phyloP scores from a whole-genome alignment of 202 grass and related monocot species.

The Thinopyrum obtusiflorum region DNA sequence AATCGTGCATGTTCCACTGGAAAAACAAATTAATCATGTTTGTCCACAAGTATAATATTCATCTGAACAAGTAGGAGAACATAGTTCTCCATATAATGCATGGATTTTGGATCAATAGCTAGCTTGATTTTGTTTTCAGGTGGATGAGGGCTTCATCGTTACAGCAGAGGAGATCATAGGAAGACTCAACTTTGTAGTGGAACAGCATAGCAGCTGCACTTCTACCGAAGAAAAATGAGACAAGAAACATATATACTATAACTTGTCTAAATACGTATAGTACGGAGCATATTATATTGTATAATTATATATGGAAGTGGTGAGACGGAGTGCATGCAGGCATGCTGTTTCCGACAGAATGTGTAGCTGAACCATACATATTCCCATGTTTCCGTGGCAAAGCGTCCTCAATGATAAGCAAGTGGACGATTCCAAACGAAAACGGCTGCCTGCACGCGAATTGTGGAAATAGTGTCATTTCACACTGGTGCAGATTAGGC shows the following conservation, averaged over 20 bases:
- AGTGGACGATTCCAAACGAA: not conserved
- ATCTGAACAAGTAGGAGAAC: no score
- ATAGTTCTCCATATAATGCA: no score
- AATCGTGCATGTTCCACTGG: not conserved
- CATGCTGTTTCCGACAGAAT: not conserved
- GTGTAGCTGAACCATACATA: not conserved
- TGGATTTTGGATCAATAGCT: not conserved
- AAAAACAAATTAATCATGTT: no score
- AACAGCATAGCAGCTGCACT: not conserved
- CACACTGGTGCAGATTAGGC: no score
- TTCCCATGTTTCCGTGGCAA: no score
- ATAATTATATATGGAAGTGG: not conserved
- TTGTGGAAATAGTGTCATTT: not conserved
- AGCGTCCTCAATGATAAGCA: no score
- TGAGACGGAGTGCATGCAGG: not conserved
- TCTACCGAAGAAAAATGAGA: slow-evolving; percentile 18
- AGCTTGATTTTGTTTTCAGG: not conserved
- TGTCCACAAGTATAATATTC: no score
- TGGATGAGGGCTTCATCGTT: slow-evolving; percentile 16
- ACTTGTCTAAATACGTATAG: not conserved
- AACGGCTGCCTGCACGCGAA: not conserved
- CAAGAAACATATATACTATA: not conserved
- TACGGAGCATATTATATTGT: not conserved
- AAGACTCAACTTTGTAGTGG: slow-evolving; percentile 29
- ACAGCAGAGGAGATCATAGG: slow-evolving; percentile 32